These are phyloP conservation scores for Ceratobasidium sp. DNA, from an alignment of 1,284 basidiomycete genomes.

Conservation along the genomic window DNA sequence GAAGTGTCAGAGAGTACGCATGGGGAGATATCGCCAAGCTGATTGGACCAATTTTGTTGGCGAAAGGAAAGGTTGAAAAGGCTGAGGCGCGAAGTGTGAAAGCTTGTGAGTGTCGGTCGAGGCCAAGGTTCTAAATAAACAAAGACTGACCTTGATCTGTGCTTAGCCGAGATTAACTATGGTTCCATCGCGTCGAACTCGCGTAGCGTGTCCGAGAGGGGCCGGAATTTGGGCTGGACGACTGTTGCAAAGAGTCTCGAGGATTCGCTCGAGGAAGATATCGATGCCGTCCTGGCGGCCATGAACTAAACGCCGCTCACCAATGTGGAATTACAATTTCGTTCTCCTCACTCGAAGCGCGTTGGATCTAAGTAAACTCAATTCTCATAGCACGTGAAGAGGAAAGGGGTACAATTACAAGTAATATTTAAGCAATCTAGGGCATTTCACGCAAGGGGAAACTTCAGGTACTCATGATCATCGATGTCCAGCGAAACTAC, in stretches of 20 bases:
- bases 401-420: constrained; percentile 42
- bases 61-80: constrained; percentile 42
- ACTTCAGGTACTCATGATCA: constrained; percentile 36
- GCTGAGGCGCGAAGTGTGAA: constrained; percentile 39
- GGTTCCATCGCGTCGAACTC: constrained; percentile 43
- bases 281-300: constrained; percentile 42
- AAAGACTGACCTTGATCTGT: background rate
- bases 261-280: constrained; percentile 49
- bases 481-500: constrained; percentile 5
- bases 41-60: constrained; percentile 46
- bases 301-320: background rate
- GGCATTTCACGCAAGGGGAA: constrained; percentile 24
- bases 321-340: background rate
- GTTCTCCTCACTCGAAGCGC: background rate
- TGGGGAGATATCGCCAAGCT: constrained; percentile 47
- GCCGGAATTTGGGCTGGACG: constrained; percentile 46
- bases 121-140: background rate
- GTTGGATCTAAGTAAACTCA: constrained; percentile 19
- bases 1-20: constrained; percentile 42
- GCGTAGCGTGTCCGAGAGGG: constrained; percentile 41
- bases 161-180: constrained; percentile 27
- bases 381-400: constrained; percentile 30
- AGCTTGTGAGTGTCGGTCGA: constrained; percentile 17
- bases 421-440: constrained; percentile 30
- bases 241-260: constrained; percentile 28